Evolutionary conservation across 257 asterid species (phyloP).

Genomic region (Osmanthus fragrans): DNA sequence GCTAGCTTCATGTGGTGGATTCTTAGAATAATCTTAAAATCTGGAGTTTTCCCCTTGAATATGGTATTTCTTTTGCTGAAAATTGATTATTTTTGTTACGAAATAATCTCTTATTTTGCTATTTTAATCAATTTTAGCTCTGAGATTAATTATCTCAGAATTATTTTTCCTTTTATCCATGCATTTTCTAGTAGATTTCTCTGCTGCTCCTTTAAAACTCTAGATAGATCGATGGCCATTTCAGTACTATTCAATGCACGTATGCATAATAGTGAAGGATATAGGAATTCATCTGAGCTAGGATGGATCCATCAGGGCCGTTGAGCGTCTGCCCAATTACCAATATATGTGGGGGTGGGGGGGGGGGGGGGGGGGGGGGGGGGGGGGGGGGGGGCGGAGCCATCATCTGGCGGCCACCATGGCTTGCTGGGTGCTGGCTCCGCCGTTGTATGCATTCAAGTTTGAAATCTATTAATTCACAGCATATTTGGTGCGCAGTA

Average conservation of each 20-base stretch:
- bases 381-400: no score
- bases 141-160: not conserved
- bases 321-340: no score
- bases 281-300: no score
- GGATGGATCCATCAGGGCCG: no score
- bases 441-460: no score
- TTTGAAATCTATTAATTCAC: not conserved
- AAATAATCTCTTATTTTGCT: not conserved
- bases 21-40: slow-evolving; percentile 26
- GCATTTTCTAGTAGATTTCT: not conserved
- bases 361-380: no score
- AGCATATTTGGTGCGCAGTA: no score
- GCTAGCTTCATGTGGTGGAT: slow-evolving; percentile 24
- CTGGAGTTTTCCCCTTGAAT: slow-evolving; percentile 19
- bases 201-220: not conserved
- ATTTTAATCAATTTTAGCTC: not conserved
- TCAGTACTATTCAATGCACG: no score
- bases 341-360: no score
- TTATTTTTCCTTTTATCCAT: not conserved
- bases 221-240: not conserved
- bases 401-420: no score
- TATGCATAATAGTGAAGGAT: no score
- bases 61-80: slow-evolving; percentile 25
- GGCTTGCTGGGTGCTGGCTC: no score
- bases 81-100: not conserved